Base-by-base conservation (phyloP, 495 filamentous ascomycete genomes). In the Tuber umbilicatum region DNA sequence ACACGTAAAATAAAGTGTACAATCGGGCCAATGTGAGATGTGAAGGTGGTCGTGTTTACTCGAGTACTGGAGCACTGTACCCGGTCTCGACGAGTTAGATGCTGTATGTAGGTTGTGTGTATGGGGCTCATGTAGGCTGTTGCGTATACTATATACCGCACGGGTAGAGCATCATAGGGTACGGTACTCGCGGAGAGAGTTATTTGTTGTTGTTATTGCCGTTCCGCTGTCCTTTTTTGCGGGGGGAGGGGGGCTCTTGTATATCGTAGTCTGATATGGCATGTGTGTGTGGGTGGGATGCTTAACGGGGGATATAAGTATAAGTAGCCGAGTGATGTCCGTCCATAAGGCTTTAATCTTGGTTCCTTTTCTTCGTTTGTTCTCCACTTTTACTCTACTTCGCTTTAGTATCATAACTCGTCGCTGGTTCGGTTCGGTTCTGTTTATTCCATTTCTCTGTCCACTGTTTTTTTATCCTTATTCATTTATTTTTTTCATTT, bases 21-120 rank as follows among this genome's bases (percentile, higher is more conserved):
- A 55, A 64, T 64, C 55, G 27, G 55, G 12, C 55, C 55, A 64
- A 64, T 64, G 55, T 64, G 55, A 64, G 55, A 64, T 64, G 27
- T n/a, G 55, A 64, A 64, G 9, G 55, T 64, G 55, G 47, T 55
- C 12, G 23, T 23, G 23, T 55, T 55, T 55, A 27, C 23, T 55
- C 23, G 47, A 55, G 47, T 55, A 55, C 23, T 7, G 6, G 1
- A 2, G n/a, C n/a, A n/a, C n/a, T n/a, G n/a, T n/a, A n/a, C n/a
- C 7, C 2, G 0, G 4, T 1, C 39, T 39, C 14, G 4, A 27
- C 55, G 55, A 64, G 35, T 64, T 31, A 27, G 55, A 3, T 64
- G 2, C 35, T 64, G n/a, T 55, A 9, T 55, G 9, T 21, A 14
- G 12, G 12, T 40, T 40, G 19, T 50, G 23, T 60, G 50, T 60